Evolutionary conservation across 2,329 filamentous ascomycete species (phyloP).

Genomic region (Alternaria viburni): DNA sequence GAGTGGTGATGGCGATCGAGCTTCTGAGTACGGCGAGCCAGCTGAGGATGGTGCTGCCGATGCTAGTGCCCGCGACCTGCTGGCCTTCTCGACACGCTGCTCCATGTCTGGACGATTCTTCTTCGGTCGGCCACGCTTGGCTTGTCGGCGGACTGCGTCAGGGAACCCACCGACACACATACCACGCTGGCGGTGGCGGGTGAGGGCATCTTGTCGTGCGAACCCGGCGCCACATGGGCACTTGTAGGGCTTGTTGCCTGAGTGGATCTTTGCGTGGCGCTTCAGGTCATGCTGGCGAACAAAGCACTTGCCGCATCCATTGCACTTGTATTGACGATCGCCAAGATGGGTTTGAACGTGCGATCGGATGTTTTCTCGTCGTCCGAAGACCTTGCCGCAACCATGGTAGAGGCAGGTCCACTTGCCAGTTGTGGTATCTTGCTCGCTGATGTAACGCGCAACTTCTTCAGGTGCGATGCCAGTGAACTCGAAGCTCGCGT

Average conservation of each 20-base stretch:
- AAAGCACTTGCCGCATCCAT: slow-evolving; percentile 92
- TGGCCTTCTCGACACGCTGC: slow-evolving; percentile 63
- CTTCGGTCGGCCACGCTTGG: slow-evolving; percentile 70
- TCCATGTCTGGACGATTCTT: slow-evolving; percentile 67
- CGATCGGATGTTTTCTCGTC: slow-evolving; percentile 98
- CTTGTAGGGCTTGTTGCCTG: slow-evolving; percentile 91
- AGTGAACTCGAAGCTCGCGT: slow-evolving; percentile 73
- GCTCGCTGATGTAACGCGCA: slow-evolving; percentile 56
- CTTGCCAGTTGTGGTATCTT: slow-evolving; percentile 51
- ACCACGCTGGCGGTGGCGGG: slow-evolving; percentile 89
- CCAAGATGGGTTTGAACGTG: slow-evolving; percentile 98
- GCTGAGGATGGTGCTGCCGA: slow-evolving; percentile 45
- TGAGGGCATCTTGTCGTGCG: slow-evolving; percentile 92
- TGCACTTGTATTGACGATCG: slow-evolving; percentile 93
- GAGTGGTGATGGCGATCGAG: slow-evolving; percentile 35
- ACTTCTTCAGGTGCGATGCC: slow-evolving; percentile 84
- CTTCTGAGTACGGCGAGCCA: slow-evolving; percentile 42
- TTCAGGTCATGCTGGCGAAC: slow-evolving; percentile 97
- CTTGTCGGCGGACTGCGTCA: slow-evolving; percentile 71
- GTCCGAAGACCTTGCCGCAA: slow-evolving; percentile 90
- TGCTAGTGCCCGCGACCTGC: slow-evolving; percentile 52
- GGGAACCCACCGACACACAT: slow-evolving; percentile 97
- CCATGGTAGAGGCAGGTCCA: slow-evolving; percentile 64
- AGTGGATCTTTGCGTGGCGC: slow-evolving; percentile 96
- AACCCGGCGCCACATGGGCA: slow-evolving; percentile 96